Percentiles rank a stretch among this genome's conserved stretches.
These are phyloP conservation scores for Agrocybe pediades DNA, from an alignment of 768 basidiomycete species.

Conservation along the genomic window DNA sequence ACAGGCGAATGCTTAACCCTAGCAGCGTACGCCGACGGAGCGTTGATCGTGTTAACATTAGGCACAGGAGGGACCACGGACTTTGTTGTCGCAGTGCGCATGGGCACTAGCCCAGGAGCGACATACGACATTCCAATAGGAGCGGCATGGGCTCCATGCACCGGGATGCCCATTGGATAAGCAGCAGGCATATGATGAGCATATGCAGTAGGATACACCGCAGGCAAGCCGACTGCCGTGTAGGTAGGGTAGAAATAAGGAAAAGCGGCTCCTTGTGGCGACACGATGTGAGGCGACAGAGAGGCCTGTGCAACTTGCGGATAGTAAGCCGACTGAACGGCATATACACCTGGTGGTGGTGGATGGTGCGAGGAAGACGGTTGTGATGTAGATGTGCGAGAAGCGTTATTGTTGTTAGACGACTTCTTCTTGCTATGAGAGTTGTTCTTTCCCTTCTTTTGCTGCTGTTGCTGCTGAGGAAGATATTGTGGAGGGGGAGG, in stretches of 20 bases:
- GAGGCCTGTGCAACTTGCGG: constrained; percentile 7
- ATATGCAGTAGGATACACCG: constrained; percentile 16
- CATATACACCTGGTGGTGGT: constrained; percentile 1
- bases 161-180: constrained; percentile 20
- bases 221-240: constrained; percentile 20
- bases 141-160: constrained; percentile 7
- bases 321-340: neutral
- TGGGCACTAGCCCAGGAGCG: constrained; percentile 6
- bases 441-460: constrained; percentile 4
- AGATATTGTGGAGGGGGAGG: constrained; percentile 15
- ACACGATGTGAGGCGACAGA: constrained; percentile 8
- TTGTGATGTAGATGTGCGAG: constrained; percentile 8
- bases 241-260: constrained; percentile 29
- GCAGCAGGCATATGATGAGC: constrained; percentile 20
- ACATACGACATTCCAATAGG: constrained; percentile 1
- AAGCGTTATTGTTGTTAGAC: constrained; percentile 7
- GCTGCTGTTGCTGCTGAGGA: constrained; percentile 17
- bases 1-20: constrained; percentile 14
- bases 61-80: constrained; percentile 1
- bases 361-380: constrained; percentile 10
- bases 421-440: constrained; percentile 21
- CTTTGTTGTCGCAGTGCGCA: constrained; percentile 1
- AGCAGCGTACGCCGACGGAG: constrained; percentile 1
- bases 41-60: too few relatives aligned
- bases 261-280: constrained; percentile 12